Conservation (phyloP, 75 land plant species). For the Azolla pinnata region DNA sequence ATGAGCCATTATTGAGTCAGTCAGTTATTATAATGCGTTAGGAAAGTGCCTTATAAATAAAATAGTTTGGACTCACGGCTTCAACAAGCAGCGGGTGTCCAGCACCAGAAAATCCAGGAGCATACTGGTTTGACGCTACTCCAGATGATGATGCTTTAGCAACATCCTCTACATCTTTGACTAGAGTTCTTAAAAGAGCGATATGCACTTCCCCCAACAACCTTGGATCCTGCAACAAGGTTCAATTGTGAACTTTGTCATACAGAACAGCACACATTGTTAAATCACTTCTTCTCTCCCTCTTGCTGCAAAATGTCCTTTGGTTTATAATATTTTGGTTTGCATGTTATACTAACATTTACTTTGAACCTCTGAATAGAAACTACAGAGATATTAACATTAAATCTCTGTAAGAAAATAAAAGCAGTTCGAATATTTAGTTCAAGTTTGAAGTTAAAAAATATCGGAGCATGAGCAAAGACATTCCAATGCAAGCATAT, state of each 20-base stretch:
- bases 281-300: background rate
- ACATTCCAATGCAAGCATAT: too few species aligned
- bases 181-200: constrained; percentile 21
- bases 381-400: background rate
- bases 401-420: background rate
- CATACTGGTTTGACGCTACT: constrained; percentile 22
- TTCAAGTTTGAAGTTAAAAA: too few species aligned
- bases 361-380: background rate
- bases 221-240: constrained; percentile 22
- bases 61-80: constrained; percentile 24
- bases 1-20: background rate
- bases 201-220: constrained; percentile 27
- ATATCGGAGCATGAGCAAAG: too few species aligned
- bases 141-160: constrained; percentile 31
- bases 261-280: too few species aligned
- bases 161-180: constrained; percentile 34
- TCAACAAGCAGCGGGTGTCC: constrained; percentile 39
- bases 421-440: too few species aligned
- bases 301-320: too few species aligned
- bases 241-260: too few species aligned
- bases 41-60: too few species aligned
- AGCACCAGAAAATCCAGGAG: constrained; percentile 29
- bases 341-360: too few species aligned
- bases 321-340: too few species aligned
- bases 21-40: too few species aligned